Conservation (phyloP, 768 basidiomycete species). For the Suillus spraguei region DNA sequence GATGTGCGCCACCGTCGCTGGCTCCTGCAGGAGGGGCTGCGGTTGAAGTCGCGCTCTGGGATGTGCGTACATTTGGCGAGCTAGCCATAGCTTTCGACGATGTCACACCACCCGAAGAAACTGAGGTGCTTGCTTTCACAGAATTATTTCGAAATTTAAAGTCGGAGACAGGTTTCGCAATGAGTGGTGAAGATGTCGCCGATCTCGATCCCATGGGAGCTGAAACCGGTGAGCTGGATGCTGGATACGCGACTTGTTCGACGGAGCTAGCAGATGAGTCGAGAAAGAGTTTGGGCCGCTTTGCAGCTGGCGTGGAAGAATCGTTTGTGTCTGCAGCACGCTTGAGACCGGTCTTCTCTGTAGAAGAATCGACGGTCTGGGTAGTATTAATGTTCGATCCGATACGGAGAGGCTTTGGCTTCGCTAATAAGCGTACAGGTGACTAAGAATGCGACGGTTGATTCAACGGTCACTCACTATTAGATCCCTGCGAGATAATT, state of each 20-base stretch:
- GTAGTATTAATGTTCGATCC: neutral
- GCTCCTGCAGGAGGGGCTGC: neutral
- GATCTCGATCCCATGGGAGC: neutral
- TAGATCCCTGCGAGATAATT: neutral
- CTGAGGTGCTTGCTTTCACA: neutral
- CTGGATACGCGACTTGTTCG: neutral
- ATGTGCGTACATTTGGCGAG: neutral
- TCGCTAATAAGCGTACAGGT: neutral
- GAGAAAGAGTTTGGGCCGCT: neutral
- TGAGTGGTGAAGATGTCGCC: neutral
- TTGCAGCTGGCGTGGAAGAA: neutral
- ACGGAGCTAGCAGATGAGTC: neutral
- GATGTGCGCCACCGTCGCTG: neutral
- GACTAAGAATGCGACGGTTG: neutral
- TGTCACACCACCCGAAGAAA: too few species aligned
- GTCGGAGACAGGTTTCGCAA: neutral
- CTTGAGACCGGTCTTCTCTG: constrained; percentile 1
- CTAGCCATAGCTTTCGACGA: too few species aligned
- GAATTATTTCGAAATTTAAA: neutral
- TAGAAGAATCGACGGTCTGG: neutral
- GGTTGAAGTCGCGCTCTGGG: neutral
- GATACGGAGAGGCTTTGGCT: neutral
- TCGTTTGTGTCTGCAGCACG: neutral
- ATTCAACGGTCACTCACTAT: neutral
- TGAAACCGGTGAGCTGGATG: neutral